phyloP scores from a whole-genome alignment of 129 eudicot species.

The Rutidosis leptorrhynchoides region DNA sequence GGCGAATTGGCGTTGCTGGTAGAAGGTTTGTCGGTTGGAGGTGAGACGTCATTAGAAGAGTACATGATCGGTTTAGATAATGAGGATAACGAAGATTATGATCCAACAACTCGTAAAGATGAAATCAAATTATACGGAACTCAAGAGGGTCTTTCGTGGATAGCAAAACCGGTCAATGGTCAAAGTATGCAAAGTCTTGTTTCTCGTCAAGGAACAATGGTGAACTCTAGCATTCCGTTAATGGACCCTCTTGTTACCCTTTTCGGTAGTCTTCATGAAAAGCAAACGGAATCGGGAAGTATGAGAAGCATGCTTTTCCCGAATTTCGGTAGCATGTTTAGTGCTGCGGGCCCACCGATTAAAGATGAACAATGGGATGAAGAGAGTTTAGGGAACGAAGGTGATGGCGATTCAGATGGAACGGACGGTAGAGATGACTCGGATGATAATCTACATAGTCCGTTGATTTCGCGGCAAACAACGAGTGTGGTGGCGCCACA shows the following conservation, averaged over 20 bases:
- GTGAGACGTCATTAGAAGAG: slow-evolving; percentile 61
- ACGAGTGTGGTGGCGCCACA: slow-evolving; percentile 47
- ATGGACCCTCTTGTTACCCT: slow-evolving; percentile 76
- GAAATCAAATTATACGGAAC: slow-evolving; percentile 56
- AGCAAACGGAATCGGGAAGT: slow-evolving; percentile 57
- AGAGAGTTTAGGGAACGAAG: slow-evolving; percentile 49
- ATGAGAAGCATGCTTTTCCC: slow-evolving; percentile 65
- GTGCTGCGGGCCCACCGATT: slow-evolving; percentile 38
- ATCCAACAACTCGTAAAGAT: slow-evolving; percentile 43
- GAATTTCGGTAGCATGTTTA: slow-evolving; percentile 68
- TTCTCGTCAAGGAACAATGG: slow-evolving; percentile 62
- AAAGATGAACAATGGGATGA: slow-evolving; percentile 64
- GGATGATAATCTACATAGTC: slow-evolving; percentile 50
- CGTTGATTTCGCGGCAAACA: slow-evolving; percentile 56
- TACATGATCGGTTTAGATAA: slow-evolving; percentile 51
- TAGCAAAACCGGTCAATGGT: slow-evolving; percentile 57
- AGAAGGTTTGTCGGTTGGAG: slow-evolving; percentile 67
- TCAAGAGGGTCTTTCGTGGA: slow-evolving; percentile 60
- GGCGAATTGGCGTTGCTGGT: slow-evolving; percentile 72
- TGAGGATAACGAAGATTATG: slow-evolving; percentile 42
- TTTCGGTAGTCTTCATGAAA: slow-evolving; percentile 72
- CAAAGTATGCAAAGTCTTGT: slow-evolving; percentile 45
- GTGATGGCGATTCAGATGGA: slow-evolving; percentile 34
- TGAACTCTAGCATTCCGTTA: slow-evolving; percentile 44
- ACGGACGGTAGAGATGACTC: slow-evolving; percentile 44